A percentile compares a stretch with the other conserved stretches of the same genome.
phyloP scores from a whole-genome alignment of 2,329 filamentous ascomycete genomes.

The Colletotrichum sojae region DNA sequence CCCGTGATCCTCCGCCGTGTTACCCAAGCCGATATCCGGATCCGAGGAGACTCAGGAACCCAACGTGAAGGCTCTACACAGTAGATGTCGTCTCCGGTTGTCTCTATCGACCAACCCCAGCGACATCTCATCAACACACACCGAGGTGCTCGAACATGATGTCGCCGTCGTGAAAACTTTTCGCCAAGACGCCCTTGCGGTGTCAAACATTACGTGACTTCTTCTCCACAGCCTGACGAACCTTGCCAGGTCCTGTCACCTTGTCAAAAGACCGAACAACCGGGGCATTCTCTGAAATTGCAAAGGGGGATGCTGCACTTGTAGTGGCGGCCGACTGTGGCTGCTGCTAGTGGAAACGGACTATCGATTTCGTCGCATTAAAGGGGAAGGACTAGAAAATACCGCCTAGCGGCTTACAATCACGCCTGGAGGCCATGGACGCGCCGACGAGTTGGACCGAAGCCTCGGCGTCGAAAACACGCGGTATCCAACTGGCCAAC shows the following conservation, averaged over 20 bases:
- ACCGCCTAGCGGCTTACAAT: conserved; percentile 8
- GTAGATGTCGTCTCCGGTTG: no score
- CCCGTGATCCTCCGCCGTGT: neutral
- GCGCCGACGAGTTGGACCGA: neutral
- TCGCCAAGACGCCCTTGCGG: conserved; percentile 30
- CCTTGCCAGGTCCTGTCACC: conserved; percentile 4
- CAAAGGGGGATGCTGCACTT: conserved; percentile 7
- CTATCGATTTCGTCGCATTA: conserved; percentile 27
- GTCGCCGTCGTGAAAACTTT: neutral
- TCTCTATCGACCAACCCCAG: no score
- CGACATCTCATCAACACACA: no score
- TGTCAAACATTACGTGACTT: neutral
- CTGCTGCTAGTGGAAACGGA: conserved; percentile 32
- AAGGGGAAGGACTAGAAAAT: neutral
- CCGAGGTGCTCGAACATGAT: neutral
- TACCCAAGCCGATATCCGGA: no score
- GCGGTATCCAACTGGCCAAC: neutral
- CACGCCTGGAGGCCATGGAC: neutral
- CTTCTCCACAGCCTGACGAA: neutral
- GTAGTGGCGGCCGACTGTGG: conserved; percentile 35
- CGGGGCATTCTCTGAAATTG: neutral
- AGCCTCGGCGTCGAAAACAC: neutral
- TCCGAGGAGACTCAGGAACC: no score
- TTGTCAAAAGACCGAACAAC: conserved; percentile 7
- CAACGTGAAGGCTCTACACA: no score